phyloP scores from a whole-genome alignment of 2,329 filamentous ascomycete genomes.

The Penicillium sp. region DNA sequence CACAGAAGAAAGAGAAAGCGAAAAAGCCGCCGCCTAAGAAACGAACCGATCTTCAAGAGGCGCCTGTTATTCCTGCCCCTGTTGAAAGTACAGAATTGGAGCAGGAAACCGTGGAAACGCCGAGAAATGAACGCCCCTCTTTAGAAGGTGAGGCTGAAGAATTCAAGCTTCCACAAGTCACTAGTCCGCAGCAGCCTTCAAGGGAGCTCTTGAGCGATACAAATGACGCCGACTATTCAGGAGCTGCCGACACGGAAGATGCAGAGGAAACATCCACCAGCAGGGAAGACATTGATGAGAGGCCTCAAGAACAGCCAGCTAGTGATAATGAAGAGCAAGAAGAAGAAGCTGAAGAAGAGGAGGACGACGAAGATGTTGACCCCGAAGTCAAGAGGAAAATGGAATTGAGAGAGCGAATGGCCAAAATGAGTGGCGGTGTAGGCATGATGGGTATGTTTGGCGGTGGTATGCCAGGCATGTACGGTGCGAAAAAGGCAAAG shows the following conservation, averaged over 20 bases:
- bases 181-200: slow-evolving; percentile 37
- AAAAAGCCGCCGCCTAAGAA: slow-evolving; percentile 65
- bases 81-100: slow-evolving; percentile 27
- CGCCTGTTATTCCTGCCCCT: slow-evolving; percentile 17
- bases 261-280: slow-evolving; percentile 62
- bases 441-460: slow-evolving; percentile 94
- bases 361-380: slow-evolving; percentile 80
- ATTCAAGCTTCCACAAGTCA: slow-evolving; percentile 17
- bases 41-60: slow-evolving; percentile 55
- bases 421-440: slow-evolving; percentile 97
- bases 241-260: slow-evolving; percentile 61
- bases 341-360: slow-evolving; percentile 60
- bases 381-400: slow-evolving; percentile 80
- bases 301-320: slow-evolving; percentile 40
- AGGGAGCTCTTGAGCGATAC: slow-evolving; percentile 58
- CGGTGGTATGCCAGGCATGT: slow-evolving; percentile 60
- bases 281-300: slow-evolving; percentile 70
- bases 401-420: slow-evolving; percentile 91
- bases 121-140: slow-evolving; percentile 28
- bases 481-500: slow-evolving; percentile 50
- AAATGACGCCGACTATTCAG: slow-evolving; percentile 64
- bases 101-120: slow-evolving; percentile 29
- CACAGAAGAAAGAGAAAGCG: slow-evolving; percentile 80
- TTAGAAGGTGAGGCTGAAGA: slow-evolving; percentile 27
- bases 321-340: slow-evolving; percentile 43